Evolutionary conservation across 108 stramenopile species (phyloP).

Genomic region (Cyclostephanos tholiformis): DNA sequence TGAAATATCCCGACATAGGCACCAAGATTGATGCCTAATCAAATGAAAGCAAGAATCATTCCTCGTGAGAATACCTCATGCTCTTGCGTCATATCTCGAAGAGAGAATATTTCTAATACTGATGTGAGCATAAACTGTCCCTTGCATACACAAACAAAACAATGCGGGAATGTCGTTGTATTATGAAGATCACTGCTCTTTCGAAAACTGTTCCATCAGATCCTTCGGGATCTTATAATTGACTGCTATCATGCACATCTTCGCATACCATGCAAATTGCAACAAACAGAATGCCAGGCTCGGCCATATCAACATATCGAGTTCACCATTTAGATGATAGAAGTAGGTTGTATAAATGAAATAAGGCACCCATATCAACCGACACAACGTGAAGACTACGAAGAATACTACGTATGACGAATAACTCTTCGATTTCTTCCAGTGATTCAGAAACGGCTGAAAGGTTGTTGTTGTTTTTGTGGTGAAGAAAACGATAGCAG

Average conservation of each 20-base stretch:
- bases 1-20: no score
- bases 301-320: slow-evolving; percentile 29
- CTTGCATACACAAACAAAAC: no score
- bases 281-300: slow-evolving; percentile 36
- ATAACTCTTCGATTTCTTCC: slow-evolving; percentile 40
- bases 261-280: slow-evolving; percentile 43
- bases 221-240: slow-evolving; percentile 38
- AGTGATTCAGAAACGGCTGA: slow-evolving; percentile 44
- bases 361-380: slow-evolving; percentile 47
- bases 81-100: no score
- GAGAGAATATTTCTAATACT: no score
- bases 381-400: slow-evolving; percentile 33
- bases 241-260: slow-evolving; percentile 39
- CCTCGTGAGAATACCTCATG: no score
- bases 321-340: slow-evolving; percentile 26
- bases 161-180: no score
- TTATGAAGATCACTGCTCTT: slow-evolving; percentile 3
- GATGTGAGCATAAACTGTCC: no score
- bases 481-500: not conserved
- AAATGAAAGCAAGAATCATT: no score
- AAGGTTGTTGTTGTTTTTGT: not conserved
- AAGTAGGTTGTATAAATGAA: slow-evolving; percentile 43
- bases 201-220: slow-evolving; percentile 15
- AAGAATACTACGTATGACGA: slow-evolving; percentile 35
- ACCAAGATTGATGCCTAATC: no score